A percentile compares a stretch with the other conserved stretches of the same genome.
phyloP scores from a whole-genome alignment of 352 stramenopile species.

The Elongisporangium undulatum region DNA sequence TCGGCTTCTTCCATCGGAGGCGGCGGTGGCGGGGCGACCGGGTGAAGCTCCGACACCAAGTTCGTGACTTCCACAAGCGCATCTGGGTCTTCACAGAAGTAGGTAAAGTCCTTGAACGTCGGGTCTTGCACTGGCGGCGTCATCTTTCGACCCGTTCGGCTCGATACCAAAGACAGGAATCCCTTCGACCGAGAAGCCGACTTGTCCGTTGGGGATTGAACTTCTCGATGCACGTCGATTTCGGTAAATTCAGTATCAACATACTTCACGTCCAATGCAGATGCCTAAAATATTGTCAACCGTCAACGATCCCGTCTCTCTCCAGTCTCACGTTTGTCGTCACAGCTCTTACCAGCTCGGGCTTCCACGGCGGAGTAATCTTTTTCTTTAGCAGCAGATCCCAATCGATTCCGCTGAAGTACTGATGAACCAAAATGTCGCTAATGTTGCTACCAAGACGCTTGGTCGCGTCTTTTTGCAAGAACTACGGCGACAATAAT shows the following conservation, averaged over 20 bases:
- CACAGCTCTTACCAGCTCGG: constrained; percentile 38
- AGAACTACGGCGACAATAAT: constrained; percentile 31
- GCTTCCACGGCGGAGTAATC: constrained; percentile 84
- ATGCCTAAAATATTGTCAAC: constrained; percentile 26
- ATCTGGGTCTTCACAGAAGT: constrained; percentile 87
- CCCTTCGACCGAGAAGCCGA: constrained; percentile 67
- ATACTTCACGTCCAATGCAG: constrained; percentile 81
- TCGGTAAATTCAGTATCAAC: constrained; percentile 86
- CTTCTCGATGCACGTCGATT: constrained; percentile 73
- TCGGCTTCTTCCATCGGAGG: constrained; percentile 33
- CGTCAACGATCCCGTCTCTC: background rate
- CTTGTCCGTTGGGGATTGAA: constrained; percentile 84
- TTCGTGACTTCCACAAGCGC: constrained; percentile 79
- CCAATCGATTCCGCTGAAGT: constrained; percentile 81
- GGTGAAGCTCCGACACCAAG: constrained; percentile 75
- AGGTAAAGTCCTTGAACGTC: constrained; percentile 89
- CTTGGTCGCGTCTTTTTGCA: constrained; percentile 86
- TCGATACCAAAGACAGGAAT: constrained; percentile 79
- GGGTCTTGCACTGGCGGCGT: constrained; percentile 79
- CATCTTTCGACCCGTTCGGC: constrained; percentile 55
- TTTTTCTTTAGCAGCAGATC: constrained; percentile 82
- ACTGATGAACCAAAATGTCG: constrained; percentile 80
- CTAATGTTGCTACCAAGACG: constrained; percentile 85
- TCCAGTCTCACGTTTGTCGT: background rate
- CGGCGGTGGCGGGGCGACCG: constrained; percentile 32